Conservation (phyloP, 352 stramenopile genomes). For the Globisporangium nodosum region DNA sequence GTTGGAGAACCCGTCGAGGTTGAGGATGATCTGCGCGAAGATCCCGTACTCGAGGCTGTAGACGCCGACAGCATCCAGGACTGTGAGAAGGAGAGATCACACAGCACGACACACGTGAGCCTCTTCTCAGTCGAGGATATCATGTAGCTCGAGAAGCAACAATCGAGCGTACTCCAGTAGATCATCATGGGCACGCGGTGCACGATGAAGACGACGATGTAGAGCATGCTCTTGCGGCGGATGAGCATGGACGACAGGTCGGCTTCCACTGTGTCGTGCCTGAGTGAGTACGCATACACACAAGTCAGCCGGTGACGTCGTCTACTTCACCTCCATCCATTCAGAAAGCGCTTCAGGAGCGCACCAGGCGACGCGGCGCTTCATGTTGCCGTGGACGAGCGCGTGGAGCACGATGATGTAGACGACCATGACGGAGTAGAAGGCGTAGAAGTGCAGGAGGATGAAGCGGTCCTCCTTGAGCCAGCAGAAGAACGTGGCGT, state of each 20-base stretch:
- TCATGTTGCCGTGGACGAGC: slow-evolving; percentile 63
- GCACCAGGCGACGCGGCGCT: slow-evolving; percentile 49
- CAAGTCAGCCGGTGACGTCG: neutral
- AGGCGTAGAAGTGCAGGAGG: slow-evolving; percentile 75
- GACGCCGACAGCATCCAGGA: slow-evolving; percentile 32
- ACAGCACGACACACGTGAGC: neutral
- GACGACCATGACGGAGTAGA: slow-evolving; percentile 60
- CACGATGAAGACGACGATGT: slow-evolving; percentile 64
- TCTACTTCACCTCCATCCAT: neutral
- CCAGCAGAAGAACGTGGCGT: slow-evolving; percentile 84
- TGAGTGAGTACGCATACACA: slow-evolving; percentile 8
- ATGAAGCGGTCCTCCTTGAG: slow-evolving; percentile 56
- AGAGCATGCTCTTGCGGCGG: slow-evolving; percentile 59
- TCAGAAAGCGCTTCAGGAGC: neutral
- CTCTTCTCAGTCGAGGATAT: neutral
- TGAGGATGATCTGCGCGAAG: slow-evolving; percentile 49
- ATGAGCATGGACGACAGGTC: slow-evolving; percentile 69
- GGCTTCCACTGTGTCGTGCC: slow-evolving; percentile 55
- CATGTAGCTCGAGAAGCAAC: neutral
- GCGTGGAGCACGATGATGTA: slow-evolving; percentile 68
- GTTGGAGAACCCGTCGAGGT: slow-evolving; percentile 70
- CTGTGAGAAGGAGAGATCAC: slow-evolving; percentile 11
- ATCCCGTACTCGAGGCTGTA: slow-evolving; percentile 35
- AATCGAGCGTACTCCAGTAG: slow-evolving; percentile 44
- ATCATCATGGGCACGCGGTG: slow-evolving; percentile 69